Evolutionary conservation across 257 asterid species (phyloP).

Genomic region (Paraleonurus japonicus): DNA sequence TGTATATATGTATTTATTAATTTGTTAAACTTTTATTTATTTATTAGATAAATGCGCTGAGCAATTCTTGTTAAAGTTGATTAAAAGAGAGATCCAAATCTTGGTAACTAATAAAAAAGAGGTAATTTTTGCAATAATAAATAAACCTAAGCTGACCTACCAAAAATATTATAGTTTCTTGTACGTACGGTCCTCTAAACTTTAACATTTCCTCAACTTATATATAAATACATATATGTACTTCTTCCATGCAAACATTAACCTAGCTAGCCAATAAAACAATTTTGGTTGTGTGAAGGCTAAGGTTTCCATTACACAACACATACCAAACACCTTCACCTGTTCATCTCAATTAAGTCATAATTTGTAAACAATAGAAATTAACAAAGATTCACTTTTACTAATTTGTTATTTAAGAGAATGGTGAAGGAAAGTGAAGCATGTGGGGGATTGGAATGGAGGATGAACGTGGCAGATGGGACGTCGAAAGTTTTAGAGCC

Average conservation of each 20-base stretch:
- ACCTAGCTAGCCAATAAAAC: background rate
- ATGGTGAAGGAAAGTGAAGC: slow-evolving; percentile 41
- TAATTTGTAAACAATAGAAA: background rate
- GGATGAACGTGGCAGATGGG: slow-evolving; percentile 50
- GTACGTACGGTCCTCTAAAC: slow-evolving; percentile 29
- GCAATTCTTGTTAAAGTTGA: slow-evolving; percentile 18
- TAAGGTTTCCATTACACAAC: slow-evolving; percentile 18
- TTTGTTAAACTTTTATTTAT: background rate
- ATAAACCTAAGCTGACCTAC: slow-evolving; percentile 42
- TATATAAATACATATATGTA: slow-evolving; percentile 29
- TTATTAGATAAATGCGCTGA: background rate
- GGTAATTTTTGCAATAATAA: background rate
- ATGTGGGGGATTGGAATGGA: slow-evolving; percentile 58
- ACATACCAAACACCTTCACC: background rate
- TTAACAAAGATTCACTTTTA: background rate
- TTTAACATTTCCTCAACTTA: background rate
- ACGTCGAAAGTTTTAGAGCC: slow-evolving; percentile 42
- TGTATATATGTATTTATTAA: too few species aligned
- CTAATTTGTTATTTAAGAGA: background rate
- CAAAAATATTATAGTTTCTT: slow-evolving; percentile 28
- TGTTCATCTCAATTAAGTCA: background rate
- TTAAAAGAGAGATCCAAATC: slow-evolving; percentile 20
- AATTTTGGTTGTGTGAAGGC: slow-evolving; percentile 33
- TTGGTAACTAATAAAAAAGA: slow-evolving; percentile 10
- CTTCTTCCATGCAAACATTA: slow-evolving; percentile 29